Evolutionary conservation across 2,329 filamentous ascomycete species (phyloP), one percentile per base, ranked within the genome.

Genomic region (Stemphylium lycopersici): DNA sequence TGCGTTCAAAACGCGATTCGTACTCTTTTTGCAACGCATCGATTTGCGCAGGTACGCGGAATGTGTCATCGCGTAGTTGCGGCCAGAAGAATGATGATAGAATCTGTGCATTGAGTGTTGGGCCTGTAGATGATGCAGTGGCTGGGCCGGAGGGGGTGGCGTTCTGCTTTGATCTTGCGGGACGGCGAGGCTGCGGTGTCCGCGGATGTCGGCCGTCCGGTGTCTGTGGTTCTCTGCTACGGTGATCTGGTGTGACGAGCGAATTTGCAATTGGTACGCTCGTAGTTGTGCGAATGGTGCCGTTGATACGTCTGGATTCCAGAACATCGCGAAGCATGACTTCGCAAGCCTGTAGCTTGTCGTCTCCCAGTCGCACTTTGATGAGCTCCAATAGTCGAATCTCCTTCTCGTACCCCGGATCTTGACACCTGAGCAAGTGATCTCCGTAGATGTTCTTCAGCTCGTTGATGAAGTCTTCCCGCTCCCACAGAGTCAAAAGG

Each of bases 311-410:
- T 56, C 83, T 83, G 1, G 92, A 96, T 68, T 97, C 93, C 61
- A 90, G 84, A 32, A 98, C 90, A 72, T 99, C 95, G 60, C 89
- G 90, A 52, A 99, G 84, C 95, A 99, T 99, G 67, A 99, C 95
- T 71, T 99, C 93, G 74, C 93, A 97, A 43, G 90, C 90, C 72
- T 98, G 95, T 40, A 99, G 79, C 13, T 91, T 87, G 24, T 84
- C 83, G 62, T 97, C 91, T 20, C 93, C 93, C 52, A 97, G 93
- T 7, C 93, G 87, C 57, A 90, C 83, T 78, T 97, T 97, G 55
- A 99, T 83, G 8, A 98, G 83, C 52, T 93, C 87, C 5, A 98
- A 82, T 4, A 97, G 90, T 50, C 90, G 88, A 48, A 90, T 71
- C 70, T 90, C 95, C 72, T 91, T 91, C 55, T 89, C 84, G 64